Base-by-base conservation (phyloP, 2,329 filamentous ascomycete species). In the Balansia obtecta region DNA sequence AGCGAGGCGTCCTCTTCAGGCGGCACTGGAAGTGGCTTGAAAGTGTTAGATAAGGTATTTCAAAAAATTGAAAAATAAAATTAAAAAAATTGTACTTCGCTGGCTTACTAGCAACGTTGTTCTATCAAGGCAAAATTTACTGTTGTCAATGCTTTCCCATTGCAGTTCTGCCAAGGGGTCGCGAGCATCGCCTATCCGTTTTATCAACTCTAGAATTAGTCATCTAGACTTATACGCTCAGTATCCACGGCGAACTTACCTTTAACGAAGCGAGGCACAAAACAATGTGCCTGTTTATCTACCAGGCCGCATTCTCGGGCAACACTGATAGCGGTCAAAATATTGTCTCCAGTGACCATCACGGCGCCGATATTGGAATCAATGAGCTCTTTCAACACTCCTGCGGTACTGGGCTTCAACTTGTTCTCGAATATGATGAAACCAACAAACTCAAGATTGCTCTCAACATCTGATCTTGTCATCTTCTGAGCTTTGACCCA, bases 351-450 rank as follows among this genome's bases (percentile, higher is more conserved):
- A 0, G 93, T 98, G 55, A 94, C 94, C 93, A 98, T 98, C 48
- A 95, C 82, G 30, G 86, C 85, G 37, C 88, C 81, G 57, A 98
- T 95, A 50, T 86, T 86, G 8, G 94, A 91, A 48, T 84, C 74
- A 33, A 80, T 76, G 3, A 98, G 76, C 67, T 97, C 90, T 50
- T 85, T 77, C 27, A 98, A 80, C 34, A 96, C 86, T 1, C 76
- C 77, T 1, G 86, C 77, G 0, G 91, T 96, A 18, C 80, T 89
- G 1, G 87, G 83, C 66, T 98, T 98, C 54, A 98, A 72, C 68
- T 98, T 98, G 70, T 98, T 98, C 69, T 98, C 93, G 59, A 98
- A 98, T 49, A 98, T 85, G 62, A 98, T 97, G 68, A 98, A 98
- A 5, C 93, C 93, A 37, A 90, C 77, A 61, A 98, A 97, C 44